A percentile compares a stretch with the other conserved stretches of the same genome.
phyloP scores from a whole-genome alignment of 768 basidiomycete genomes.

The Daedalea quercina region DNA sequence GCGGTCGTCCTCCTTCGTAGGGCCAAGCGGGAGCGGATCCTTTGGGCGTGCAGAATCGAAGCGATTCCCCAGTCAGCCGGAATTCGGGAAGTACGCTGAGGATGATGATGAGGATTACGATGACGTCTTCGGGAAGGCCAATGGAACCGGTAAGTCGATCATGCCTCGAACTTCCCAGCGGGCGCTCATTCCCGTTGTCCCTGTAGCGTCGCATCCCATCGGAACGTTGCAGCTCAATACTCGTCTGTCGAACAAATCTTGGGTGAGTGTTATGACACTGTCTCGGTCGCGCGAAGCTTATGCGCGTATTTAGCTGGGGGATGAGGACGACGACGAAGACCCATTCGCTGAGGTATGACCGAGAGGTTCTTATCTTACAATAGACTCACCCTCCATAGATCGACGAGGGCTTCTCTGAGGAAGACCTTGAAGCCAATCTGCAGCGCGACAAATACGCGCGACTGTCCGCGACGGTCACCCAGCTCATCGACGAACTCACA shows the following conservation, averaged over 20 bases:
- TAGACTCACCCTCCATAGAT: constrained; percentile 40
- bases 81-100: constrained; percentile 84
- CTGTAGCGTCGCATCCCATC: constrained; percentile 47
- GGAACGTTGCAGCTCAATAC: constrained; percentile 83
- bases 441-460: constrained; percentile 92
- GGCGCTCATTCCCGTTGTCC: not conserved
- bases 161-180: not conserved
- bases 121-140: constrained; percentile 84
- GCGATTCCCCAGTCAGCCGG: constrained; percentile 46
- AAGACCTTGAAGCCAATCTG: constrained; percentile 87
- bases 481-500: constrained; percentile 81
- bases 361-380: not conserved
- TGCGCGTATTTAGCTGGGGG: constrained; percentile 49
- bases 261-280: constrained; percentile 41
- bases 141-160: constrained; percentile 48
- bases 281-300: not conserved
- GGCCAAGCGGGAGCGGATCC: constrained; percentile 39
- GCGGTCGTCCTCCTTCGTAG: constrained; percentile 41
- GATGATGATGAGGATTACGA: constrained; percentile 91
- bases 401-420: constrained; percentile 88
- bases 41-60: constrained; percentile 62
- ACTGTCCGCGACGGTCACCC: constrained; percentile 72
- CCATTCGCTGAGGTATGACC: constrained; percentile 82
- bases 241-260: constrained; percentile 81
- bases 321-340: constrained; percentile 89